Evolutionary conservation across 2,329 filamentous ascomycete species (phyloP), one percentile per base, ranked within the genome.

Genomic region (Myriosclerotinia duriaeana): DNA sequence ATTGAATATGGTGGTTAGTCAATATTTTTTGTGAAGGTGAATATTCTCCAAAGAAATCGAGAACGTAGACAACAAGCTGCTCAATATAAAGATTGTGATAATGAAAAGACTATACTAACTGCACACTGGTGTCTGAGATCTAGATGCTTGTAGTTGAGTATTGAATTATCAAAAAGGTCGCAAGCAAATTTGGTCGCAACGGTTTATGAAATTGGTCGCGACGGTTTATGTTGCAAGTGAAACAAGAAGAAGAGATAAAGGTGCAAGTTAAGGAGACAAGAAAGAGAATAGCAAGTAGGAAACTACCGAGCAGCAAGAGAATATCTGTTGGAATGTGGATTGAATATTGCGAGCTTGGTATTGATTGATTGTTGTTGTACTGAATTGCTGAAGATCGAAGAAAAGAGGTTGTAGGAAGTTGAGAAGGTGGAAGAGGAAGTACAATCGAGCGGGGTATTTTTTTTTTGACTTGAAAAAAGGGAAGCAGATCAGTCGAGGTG

Each of bases 321-420:
- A 52, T 61, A 52, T 50, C n/a, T 61, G 8, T 26, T 17, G n/a
- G n/a, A 50, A 26, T 7, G 36, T 61, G n/a, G 46, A 26, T 60
- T 50, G 20, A 22, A 12, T 60, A 34, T 50, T 4, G 15, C 26
- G 20, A 50, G 7, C 7, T 22, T 38, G 30, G 14, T 50, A 50
- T 60, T 38, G 58, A 40, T 61, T 61, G 34, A 38, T 38, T 17
- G 9, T 26, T 5, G 5, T 8, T 58, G 44, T 61, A 40, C 38
- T 61, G 58, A 61, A 40, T 61, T 61, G n/a, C 38, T 38, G 8
- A 30, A 40, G n/a, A 38, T 50, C 44, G n/a, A 61, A 61, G 46
- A 20, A 14, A 60, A 61, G 30, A 52, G 34, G 34, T 38, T 50
- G 14, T 20, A 50, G 30, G 30, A 40, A 38, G 5, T 40, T 12